Base-by-base conservation (phyloP, 164 flowering plant genomes). In the Nelumbo lutea region DNA sequence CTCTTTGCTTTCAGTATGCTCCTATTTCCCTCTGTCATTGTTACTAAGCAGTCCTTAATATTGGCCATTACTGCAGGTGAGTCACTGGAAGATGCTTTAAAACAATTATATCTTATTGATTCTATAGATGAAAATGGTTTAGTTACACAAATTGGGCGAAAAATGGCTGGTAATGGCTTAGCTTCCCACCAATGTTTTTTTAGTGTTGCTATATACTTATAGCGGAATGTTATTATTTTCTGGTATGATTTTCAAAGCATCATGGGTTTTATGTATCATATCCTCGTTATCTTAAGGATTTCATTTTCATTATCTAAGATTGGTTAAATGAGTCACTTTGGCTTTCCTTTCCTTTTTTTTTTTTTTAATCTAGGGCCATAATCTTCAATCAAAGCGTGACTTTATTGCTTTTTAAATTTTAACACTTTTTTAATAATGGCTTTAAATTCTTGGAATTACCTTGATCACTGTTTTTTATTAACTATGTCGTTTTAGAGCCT, bases 111-210 rank as follows among this genome's bases (percentile, higher is more conserved):
- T 83, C 90, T 96, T 44, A 90, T 96, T 83, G 96, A 93, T 74
- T 98, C 99, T 60, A 93, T 96, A 66, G 93, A 93, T 82, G 95
- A 83, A 75, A 81, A 85, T 84, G 99, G 99, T 67, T 67, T 78
- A 44, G 86, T 96, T 51, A 90, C 98, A 46, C 80, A 77, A 61
- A 61, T 87, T 80, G 97, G 99, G 61, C 76, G 76, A 67, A 85
- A 81, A 62, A 96, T 96, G 99, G 86, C 97, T 69, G 98, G 97
- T 92, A 83, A 2, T 64, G 50, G n/a, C 42, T 51, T 41, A 39
- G 42, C 53, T 45, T 66, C 14, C 48, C 14, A 27, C 40, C 60
- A 7, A 46, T 27, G 0, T 38, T 51, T 27, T 6, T 42, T n/a
- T 65, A 51, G 15, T 68, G 41, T 52, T 64, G 4, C 57, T 5